Base-by-base conservation (phyloP, 805 yeast genomes). In the Starmerella tilneyi region DNA sequence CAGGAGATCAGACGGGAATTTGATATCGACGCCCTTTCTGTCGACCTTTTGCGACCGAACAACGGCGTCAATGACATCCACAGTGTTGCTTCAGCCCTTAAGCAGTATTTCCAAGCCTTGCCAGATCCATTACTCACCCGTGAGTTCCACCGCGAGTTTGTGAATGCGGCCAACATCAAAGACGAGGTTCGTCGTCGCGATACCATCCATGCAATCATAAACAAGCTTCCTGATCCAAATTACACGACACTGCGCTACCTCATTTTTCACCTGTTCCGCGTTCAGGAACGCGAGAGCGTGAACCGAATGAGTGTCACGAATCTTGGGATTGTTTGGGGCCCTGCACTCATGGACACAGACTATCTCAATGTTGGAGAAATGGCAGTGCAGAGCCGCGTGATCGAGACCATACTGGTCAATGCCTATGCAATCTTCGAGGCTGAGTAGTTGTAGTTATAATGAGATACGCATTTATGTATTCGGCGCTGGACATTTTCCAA, bases 301-400 rank as follows among this genome's bases (percentile, higher is more conserved):
- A 85, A 86, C 60, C 73, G 92, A 59, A 92, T 92, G 98, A 78
- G 78, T 38, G 71, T 79, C 47, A 79, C 80, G 57, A 80, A 82
- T 48, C 63, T 92, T 56, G 84, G 94, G 38, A 84, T 84, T 31
- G 86, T 89, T 30, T 92, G 98, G 98, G 96, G 96, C 0, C 94
- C 95, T 16, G 83, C 84, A 2, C 65, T 92, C 43, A 72, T 92
- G 61, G 74, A 79, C 16, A 76, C 78, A 39, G 82, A 76, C 55
- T 76, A 74, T 46, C 73, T 75, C 20, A 68, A 72, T 58, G 79
- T 77, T 48, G 83, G 79, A 51, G 95, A 78, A 57, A 75, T 83
- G 67, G 79, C 80, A 45, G 76, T 73, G 53, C 84, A 83, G 63
- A 80, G 84, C 36, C 73, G 74, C 46, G 82, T 85, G 4, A 75